Base-by-base conservation (phyloP, 257 asterid species). In the Misopates orontium region DNA sequence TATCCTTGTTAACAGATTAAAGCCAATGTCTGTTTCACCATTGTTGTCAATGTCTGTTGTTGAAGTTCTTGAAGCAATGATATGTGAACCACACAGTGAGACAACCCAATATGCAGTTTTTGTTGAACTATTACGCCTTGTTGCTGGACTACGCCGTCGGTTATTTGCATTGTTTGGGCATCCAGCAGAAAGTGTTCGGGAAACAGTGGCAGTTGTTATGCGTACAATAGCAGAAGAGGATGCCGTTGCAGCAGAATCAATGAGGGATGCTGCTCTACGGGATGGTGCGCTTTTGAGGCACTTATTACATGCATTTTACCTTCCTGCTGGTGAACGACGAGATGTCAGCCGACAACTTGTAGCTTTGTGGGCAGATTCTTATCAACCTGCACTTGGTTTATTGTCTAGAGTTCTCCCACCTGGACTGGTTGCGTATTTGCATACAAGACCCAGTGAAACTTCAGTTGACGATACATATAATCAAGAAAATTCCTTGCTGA, bases 201-300 rank as follows among this genome's bases (percentile, higher is more conserved):
- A 93, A 77, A 86, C 95, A 3, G 95, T 93, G 47, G 97, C 97
- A 36, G 97, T 93, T 39, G 84, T 93, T 56, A 93, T 93, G 99
- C 95, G 99, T 63, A 90, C 99, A 51, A 93, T 93, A 73, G 99
- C 99, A 1, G 99, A 93, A 83, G 99, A 93, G 84, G 99, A 93
- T 83, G 99, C 97, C 25, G 97, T 93, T 72, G 99, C 99, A 36
- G 99, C 99, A 56, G 99, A 93, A 77, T 93, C 99, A 56, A 93
- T 93, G 99, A 86, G 99, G 69, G 99, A 90, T 69, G 97, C 99
- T 60, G 95, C 99, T 71, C 83, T 93, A 76, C 96, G 99, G 69
- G 99, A 93, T 81, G 99, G 97, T 70, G 99, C 99, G 1, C 77
- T 93, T 55, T 81, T 93, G 83, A 85, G 97, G 87, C 97, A 93